Conservation (phyloP, 164 flowering plant species). For the Macadamia tetraphylla region DNA sequence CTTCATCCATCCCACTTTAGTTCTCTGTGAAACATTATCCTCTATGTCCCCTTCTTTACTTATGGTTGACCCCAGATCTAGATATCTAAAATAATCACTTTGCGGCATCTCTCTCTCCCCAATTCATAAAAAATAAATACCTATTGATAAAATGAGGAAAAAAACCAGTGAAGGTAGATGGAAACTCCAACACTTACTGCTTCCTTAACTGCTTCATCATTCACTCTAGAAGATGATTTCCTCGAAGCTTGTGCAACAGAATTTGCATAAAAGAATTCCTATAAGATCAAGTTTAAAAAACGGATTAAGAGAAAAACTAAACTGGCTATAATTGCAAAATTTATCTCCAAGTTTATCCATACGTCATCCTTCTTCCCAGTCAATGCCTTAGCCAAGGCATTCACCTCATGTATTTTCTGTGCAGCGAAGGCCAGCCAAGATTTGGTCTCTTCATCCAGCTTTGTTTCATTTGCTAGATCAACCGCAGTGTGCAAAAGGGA, state of each 20-base stretch:
- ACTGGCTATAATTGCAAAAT: background rate
- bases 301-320: too few species aligned
- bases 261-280: slow-evolving; percentile 16
- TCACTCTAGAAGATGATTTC: slow-evolving; percentile 17
- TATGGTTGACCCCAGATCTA: too few species aligned
- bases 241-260: slow-evolving; percentile 19
- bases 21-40: too few species aligned
- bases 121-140: background rate
- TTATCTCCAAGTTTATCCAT: background rate
- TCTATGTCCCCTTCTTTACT: too few species aligned
- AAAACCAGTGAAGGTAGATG: background rate
- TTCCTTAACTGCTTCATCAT: slow-evolving; percentile 21
- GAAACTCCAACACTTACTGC: slow-evolving; percentile 7
- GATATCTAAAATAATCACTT: too few species aligned
- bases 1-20: too few species aligned
- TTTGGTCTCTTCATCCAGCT: slow-evolving; percentile 27
- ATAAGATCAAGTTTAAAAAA: background rate
- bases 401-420: slow-evolving; percentile 30
- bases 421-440: slow-evolving; percentile 37
- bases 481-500: slow-evolving; percentile 34
- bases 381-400: slow-evolving; percentile 34
- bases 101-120: too few species aligned
- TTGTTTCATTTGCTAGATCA: slow-evolving; percentile 32
- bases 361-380: slow-evolving; percentile 25
- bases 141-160: background rate